Base-by-base conservation (phyloP, 371 early-diverging fungal genomes). In the Chytridium lagenaria region DNA sequence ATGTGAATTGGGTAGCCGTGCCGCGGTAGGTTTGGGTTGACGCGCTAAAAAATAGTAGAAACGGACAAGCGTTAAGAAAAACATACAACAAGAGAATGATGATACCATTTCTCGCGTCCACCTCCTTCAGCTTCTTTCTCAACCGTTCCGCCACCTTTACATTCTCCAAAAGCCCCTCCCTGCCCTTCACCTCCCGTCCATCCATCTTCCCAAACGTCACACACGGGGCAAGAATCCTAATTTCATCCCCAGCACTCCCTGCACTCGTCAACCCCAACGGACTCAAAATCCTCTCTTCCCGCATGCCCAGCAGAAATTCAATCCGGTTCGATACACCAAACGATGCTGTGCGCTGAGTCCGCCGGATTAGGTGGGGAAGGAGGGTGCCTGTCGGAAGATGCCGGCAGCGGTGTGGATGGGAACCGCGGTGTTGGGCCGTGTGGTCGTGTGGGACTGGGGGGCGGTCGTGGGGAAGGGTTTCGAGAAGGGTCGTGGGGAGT, bases 211-310 rank as follows among this genome's bases (percentile, higher is more conserved):
- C 67, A 39, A n/a, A 66, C n/a, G 67, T 66, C 10, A 37, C 36
- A 19, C 40, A 7, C 44, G 67, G 67, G 16, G 67, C 67, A 37
- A 66, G 40, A 66, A 66, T 66, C 44, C 67, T 37, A n/a, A 19
- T 16, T 3, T 26, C 67, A 15, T 66, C 67, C 16, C 40, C 67
- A 28, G 67, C 37, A 30, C 67, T 66, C 30, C 67, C 67, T 10
- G 67, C 67, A 5, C 12, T 16, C n/a, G 67, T 66, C 67, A 66
- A 66, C 19, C 67, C 67, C 37, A 66, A 28, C 40, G 67, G 63
- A 5, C 22, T 63, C 63, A 52, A 52, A n/a, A n/a, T n/a, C n/a
- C n/a, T n/a, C 55, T 52, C 63, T 7, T 61, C 33, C 63, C 19
- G 15, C 33, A 66, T 63, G 10, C 33, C 31, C 5, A 67, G 40